These are phyloP conservation scores for Adiantum capillusveneris DNA, from an alignment of 75 land plant species.

Conservation along the genomic window DNA sequence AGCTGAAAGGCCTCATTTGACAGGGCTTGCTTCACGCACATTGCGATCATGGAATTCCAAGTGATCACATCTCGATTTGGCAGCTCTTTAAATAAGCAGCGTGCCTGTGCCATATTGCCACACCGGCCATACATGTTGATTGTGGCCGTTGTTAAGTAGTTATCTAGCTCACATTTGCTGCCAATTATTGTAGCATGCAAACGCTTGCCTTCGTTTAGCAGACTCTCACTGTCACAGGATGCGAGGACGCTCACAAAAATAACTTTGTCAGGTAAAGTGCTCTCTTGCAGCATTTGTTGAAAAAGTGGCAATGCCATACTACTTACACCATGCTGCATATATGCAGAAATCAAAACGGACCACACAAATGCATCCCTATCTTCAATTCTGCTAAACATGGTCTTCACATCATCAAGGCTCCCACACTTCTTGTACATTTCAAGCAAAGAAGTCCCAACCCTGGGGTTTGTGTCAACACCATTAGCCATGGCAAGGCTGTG, in stretches of 20 bases:
- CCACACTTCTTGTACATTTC: constrained; percentile 18
- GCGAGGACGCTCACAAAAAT: constrained; percentile 10
- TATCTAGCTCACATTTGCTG: background rate
- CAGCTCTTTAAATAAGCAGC: constrained; percentile 7
- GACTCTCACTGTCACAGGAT: constrained; percentile 5
- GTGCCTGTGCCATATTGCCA: background rate
- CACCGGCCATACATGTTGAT: constrained; percentile 22
- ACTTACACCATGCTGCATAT: constrained; percentile 1
- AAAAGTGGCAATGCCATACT: constrained; percentile 7
- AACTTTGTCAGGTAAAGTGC: background rate
- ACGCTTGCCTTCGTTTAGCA: constrained; percentile 12
- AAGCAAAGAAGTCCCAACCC: constrained; percentile 12
- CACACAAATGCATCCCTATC: constrained; percentile 13
- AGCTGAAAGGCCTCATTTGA: constrained; percentile 6
- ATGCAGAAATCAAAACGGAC: constrained; percentile 13
- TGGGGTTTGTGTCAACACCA: constrained; percentile 8
- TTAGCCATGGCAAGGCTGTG: constrained; percentile 5
- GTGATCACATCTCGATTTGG: constrained; percentile 1
- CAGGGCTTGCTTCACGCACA: constrained; percentile 10
- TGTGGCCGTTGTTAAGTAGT: constrained; percentile 9
- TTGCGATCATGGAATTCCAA: constrained; percentile 4
- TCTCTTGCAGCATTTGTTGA: constrained; percentile 1
- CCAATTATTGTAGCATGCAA: constrained; percentile 3
- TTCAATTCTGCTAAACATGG: constrained; percentile 5
- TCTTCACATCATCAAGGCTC: constrained; percentile 5